Percentiles rank a stretch among this genome's conserved stretches.
Conservation (phyloP, 1,139 yeast genomes). For the Saccharomyces hybrid region DNA sequence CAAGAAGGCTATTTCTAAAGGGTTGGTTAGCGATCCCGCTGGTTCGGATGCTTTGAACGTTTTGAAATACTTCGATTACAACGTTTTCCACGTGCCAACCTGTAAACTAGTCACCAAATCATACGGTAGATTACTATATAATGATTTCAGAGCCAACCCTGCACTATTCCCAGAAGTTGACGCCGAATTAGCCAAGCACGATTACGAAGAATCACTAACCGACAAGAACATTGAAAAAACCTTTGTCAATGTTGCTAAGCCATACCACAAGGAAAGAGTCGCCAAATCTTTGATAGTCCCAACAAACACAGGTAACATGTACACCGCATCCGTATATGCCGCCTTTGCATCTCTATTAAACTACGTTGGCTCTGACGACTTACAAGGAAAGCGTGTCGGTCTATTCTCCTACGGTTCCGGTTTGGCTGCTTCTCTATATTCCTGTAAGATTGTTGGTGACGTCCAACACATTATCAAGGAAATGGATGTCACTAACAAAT, state of each 20-base stretch:
- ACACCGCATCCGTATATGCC: conserved; percentile 90
- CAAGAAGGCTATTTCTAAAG: conserved; percentile 61
- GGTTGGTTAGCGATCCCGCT: conserved; percentile 33
- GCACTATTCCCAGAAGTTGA: conserved; percentile 58
- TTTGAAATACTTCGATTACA: conserved; percentile 74
- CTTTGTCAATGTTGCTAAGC: conserved; percentile 75
- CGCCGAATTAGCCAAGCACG: conserved; percentile 44
- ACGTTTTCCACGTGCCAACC: conserved; percentile 97
- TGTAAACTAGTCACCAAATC: conserved; percentile 92
- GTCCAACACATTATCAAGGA: conserved; percentile 56
- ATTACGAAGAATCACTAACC: conserved; percentile 70
- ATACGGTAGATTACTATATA: conserved; percentile 84
- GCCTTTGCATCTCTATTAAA: conserved; percentile 75
- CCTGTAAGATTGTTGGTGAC: conserved; percentile 76
- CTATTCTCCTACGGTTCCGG: conserved; percentile 98
- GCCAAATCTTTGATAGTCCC: conserved; percentile 79
- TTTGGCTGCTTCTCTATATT: conserved; percentile 82
- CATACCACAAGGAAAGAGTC: conserved; percentile 59
- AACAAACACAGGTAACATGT: conserved; percentile 97
- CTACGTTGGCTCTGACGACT: conserved; percentile 63
- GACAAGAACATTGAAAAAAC: conserved; percentile 81
- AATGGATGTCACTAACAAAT: conserved; percentile 62
- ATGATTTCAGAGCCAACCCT: conserved; percentile 70
- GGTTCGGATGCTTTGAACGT: conserved; percentile 49
- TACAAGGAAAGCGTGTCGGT: conserved; percentile 81